These are phyloP conservation scores for Aspergillus alliaceus DNA, from an alignment of 2,329 filamentous ascomycete genomes.

Conservation along the genomic window DNA sequence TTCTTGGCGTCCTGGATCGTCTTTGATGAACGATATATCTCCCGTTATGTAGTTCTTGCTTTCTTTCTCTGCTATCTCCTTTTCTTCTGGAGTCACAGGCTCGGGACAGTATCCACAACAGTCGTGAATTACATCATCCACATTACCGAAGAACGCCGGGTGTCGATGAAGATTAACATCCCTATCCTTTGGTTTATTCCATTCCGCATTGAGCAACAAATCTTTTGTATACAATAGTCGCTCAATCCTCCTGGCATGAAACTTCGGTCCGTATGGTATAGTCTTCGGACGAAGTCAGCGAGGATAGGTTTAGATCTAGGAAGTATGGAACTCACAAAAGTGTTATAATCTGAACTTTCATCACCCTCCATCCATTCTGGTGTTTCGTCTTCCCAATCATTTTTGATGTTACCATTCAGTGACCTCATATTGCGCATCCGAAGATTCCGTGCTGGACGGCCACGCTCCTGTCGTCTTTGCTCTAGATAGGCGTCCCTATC, in stretches of 20 bases:
- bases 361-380: slow-evolving; percentile 79
- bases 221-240: slow-evolving; percentile 81
- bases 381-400: slow-evolving; percentile 74
- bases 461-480: slow-evolving; percentile 69
- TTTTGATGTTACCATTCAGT: slow-evolving; percentile 72
- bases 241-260: slow-evolving; percentile 62
- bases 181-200: slow-evolving; percentile 77
- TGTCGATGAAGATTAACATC: slow-evolving; percentile 77
- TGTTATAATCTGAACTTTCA: slow-evolving; percentile 77
- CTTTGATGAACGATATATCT: slow-evolving; percentile 70
- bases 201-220: slow-evolving; percentile 79
- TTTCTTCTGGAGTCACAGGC: slow-evolving; percentile 68
- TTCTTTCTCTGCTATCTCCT: slow-evolving; percentile 69
- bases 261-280: slow-evolving; percentile 39
- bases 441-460: slow-evolving; percentile 55
- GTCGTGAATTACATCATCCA: slow-evolving; percentile 72
- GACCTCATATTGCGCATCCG: slow-evolving; percentile 34
- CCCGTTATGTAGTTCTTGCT: slow-evolving; percentile 75
- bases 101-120: slow-evolving; percentile 79
- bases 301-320: slow-evolving; percentile 35
- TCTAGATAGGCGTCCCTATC: slow-evolving; percentile 71
- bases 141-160: slow-evolving; percentile 78
- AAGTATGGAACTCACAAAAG: slow-evolving; percentile 59
- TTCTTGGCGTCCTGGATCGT: slow-evolving; percentile 76
- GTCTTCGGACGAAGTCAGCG: slow-evolving; percentile 20